Evolutionary conservation across 1,284 basidiomycete genomes (phyloP).

Genomic region (Mycena citricolor): DNA sequence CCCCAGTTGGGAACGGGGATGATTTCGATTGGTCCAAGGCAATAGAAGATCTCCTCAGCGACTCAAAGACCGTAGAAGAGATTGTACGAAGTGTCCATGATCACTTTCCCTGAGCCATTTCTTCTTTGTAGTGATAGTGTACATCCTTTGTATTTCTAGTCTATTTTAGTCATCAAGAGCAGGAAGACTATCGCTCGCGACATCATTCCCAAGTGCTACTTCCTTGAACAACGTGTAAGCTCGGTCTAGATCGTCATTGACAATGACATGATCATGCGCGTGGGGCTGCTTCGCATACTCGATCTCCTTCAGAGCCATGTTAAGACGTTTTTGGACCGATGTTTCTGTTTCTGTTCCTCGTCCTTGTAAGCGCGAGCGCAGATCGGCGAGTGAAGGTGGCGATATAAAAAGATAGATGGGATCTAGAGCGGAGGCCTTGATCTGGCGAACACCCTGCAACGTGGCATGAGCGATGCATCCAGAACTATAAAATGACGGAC

Average conservation of each 20-base stretch:
- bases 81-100: too few relatives aligned
- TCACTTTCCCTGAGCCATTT: too few relatives aligned
- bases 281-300: conserved; percentile 78
- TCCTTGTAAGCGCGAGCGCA: conserved; percentile 69
- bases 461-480: conserved; percentile 22
- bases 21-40: conserved; percentile 20
- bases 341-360: conserved; percentile 87
- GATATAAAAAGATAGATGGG: conserved; percentile 94
- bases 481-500: conserved; percentile 40
- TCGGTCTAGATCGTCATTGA: conserved; percentile 88
- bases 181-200: conserved; percentile 14
- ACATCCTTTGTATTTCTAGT: conserved; percentile 13
- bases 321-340: conserved; percentile 74
- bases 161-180: conserved; percentile 21
- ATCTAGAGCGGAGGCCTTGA: conserved; percentile 77
- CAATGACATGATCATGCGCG: conserved; percentile 82
- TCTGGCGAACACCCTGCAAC: conserved; percentile 82
- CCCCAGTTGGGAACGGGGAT: conserved; percentile 18
- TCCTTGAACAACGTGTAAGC: conserved; percentile 75
- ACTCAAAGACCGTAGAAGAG: conserved; percentile 18
- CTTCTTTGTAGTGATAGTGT: conserved; percentile 11
- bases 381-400: conserved; percentile 74
- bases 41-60: conserved; percentile 20
- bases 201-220: conserved; percentile 60
- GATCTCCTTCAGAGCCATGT: conserved; percentile 82